phyloP scores from a whole-genome alignment of 2,329 filamentous ascomycete genomes.

The Trichophyton mentagrophytes region DNA sequence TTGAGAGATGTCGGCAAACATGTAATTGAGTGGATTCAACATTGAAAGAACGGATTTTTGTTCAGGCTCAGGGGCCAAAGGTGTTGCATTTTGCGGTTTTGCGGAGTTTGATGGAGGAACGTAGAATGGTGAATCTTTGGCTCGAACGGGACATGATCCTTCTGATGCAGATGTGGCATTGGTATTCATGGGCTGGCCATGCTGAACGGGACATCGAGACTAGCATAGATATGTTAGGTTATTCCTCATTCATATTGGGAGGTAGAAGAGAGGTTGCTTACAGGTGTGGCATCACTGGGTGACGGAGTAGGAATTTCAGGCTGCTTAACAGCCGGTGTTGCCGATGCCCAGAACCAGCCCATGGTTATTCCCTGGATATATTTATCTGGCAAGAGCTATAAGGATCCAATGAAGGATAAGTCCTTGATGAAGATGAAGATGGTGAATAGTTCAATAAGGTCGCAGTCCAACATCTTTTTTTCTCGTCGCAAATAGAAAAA shows the following conservation, averaged over 20 bases:
- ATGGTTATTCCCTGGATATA: conserved; percentile 28
- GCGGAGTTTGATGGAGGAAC: conserved; percentile 22
- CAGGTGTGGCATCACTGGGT: neutral
- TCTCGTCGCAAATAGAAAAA: neutral
- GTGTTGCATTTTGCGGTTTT: conserved; percentile 21
- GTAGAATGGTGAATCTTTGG: conserved; percentile 39
- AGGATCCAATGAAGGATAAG: neutral
- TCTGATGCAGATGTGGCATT: conserved; percentile 21
- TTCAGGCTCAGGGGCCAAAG: conserved; percentile 18
- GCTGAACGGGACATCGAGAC: conserved; percentile 60
- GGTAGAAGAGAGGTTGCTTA: conserved; percentile 9
- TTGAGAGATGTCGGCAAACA: conserved; percentile 81
- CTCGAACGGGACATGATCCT: conserved; percentile 34
- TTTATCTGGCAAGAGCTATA: neutral
- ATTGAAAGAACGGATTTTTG: conserved; percentile 47
- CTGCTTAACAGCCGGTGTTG: conserved; percentile 37
- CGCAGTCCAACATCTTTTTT: neutral
- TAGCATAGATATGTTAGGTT: conserved; percentile 22
- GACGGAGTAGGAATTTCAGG: conserved; percentile 18
- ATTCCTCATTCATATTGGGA: neutral
- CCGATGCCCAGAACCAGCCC: conserved; percentile 61
- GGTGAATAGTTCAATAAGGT: neutral
- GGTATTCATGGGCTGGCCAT: conserved; percentile 21
- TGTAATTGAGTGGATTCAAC: conserved; percentile 79
- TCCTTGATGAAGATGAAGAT: neutral